Evolutionary conservation across 23 red algal species (phyloP).

Genomic region (Pyropia yezoensis): DNA sequence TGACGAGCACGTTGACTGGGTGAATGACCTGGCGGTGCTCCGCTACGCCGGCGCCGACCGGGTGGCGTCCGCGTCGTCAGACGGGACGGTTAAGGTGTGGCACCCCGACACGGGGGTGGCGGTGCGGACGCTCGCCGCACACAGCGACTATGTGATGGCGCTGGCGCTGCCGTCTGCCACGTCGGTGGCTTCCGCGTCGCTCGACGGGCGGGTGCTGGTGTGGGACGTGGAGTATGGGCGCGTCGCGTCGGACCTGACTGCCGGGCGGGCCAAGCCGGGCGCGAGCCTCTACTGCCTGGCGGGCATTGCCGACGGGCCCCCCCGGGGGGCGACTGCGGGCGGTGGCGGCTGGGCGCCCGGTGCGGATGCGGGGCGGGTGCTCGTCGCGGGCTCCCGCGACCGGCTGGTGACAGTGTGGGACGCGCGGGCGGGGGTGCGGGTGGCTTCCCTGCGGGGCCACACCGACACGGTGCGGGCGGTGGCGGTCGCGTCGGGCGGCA

Average conservation of each 20-base stretch:
- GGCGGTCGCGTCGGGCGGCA: conserved; percentile 35
- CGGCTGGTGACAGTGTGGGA: conserved; percentile 72
- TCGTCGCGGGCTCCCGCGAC: conserved; percentile 74
- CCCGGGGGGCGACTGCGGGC: conserved; percentile 18
- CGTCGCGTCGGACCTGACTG: conserved; percentile 28
- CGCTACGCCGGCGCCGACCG: conserved; percentile 25
- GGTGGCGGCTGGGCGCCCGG: neutral
- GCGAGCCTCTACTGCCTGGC: conserved; percentile 17
- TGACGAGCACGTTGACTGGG: conserved; percentile 97
- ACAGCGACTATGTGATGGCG: conserved; percentile 95
- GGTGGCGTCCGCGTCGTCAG: conserved; percentile 74
- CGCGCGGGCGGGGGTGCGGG: conserved; percentile 36
- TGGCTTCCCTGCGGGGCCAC: conserved; percentile 70
- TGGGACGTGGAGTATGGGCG: conserved; percentile 69
- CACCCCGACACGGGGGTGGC: conserved; percentile 20
- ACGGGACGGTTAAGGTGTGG: conserved; percentile 93
- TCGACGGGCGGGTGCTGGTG: conserved; percentile 76
- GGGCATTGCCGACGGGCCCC: conserved; percentile 1
- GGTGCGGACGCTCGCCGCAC: conserved; percentile 65
- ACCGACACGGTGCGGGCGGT: conserved; percentile 77
- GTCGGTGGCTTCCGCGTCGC: conserved; percentile 49
- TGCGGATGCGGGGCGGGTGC: conserved; percentile 11
- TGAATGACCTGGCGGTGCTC: conserved; percentile 76
- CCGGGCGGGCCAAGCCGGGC: neutral
- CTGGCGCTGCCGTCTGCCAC: conserved; percentile 38